Percentiles rank a stretch among this genome's conserved stretches.
These are phyloP conservation scores for Plasmodium chabaudi DNA, from an alignment of 169 alveolate species.

Conservation along the genomic window DNA sequence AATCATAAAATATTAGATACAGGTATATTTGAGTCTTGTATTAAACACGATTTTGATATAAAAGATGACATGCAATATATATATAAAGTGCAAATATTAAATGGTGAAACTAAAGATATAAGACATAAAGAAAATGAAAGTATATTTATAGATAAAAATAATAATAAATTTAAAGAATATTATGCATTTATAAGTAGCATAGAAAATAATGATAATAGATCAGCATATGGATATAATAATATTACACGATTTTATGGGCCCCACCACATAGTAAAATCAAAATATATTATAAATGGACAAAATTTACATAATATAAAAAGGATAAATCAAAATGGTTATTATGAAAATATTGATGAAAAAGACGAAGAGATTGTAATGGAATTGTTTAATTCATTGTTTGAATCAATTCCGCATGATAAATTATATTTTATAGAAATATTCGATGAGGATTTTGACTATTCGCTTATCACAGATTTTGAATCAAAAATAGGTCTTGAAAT, in stretches of 20 bases:
- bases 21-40: conserved; percentile 8
- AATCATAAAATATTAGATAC: background rate
- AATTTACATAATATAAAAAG: background rate
- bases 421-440: background rate
- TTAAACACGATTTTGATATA: conserved; percentile 29
- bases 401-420: background rate
- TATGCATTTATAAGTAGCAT: background rate
- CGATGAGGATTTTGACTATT: background rate
- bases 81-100: conserved; percentile 10
- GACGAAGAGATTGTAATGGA: too few relatives aligned
- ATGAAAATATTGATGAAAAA: background rate
- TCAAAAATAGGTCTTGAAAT: background rate
- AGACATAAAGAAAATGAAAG: background rate
- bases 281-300: conserved; percentile 2
- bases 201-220: background rate
- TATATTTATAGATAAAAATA: background rate
- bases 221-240: background rate
- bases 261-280: background rate
- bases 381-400: background rate
- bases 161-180: conserved; percentile 6
- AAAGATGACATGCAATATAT: background rate
- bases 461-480: background rate
- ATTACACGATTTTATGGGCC: conserved; percentile 1
- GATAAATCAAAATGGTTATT: background rate
- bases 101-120: background rate